A percentile compares a stretch with the other conserved stretches of the same genome.
Evolutionary conservation across 73 alveolate genomes (phyloP).

Genomic region (Paramecium sonneborni): DNA sequence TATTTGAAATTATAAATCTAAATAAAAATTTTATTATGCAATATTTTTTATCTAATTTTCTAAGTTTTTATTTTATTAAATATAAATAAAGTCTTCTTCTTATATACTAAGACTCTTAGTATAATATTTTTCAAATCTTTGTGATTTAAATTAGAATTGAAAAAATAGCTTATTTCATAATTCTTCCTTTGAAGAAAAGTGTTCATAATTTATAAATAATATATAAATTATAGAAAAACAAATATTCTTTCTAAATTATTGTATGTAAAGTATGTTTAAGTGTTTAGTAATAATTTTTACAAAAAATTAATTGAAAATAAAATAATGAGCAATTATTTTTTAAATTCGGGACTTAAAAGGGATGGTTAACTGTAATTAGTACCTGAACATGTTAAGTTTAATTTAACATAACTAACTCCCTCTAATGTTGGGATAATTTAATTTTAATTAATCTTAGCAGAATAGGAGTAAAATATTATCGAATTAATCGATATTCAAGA

Average conservation of each 20-base stretch:
- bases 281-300: neutral
- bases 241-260: neutral
- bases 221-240: conserved; percentile 57
- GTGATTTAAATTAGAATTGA: too few species aligned
- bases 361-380: neutral
- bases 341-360: conserved; percentile 41
- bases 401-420: neutral
- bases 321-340: conserved; percentile 10
- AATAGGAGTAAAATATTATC: neutral
- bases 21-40: too few species aligned
- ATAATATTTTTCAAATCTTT: too few species aligned
- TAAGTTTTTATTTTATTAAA: too few species aligned
- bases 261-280: too few species aligned
- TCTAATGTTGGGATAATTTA: neutral
- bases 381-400: neutral
- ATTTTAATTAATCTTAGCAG: conserved; percentile 18
- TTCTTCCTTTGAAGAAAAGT: too few species aligned
- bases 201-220: too few species aligned
- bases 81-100: too few species aligned
- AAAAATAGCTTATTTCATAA: too few species aligned
- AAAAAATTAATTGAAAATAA: neutral
- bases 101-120: too few species aligned
- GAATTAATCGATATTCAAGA: neutral
- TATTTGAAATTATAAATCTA: too few species aligned
- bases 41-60: too few species aligned